Percentiles rank a stretch among this genome's conserved stretches.
These are phyloP conservation scores for Aspergillus sp. DNA, from an alignment of 2,329 filamentous ascomycete genomes.

Conservation along the genomic window DNA sequence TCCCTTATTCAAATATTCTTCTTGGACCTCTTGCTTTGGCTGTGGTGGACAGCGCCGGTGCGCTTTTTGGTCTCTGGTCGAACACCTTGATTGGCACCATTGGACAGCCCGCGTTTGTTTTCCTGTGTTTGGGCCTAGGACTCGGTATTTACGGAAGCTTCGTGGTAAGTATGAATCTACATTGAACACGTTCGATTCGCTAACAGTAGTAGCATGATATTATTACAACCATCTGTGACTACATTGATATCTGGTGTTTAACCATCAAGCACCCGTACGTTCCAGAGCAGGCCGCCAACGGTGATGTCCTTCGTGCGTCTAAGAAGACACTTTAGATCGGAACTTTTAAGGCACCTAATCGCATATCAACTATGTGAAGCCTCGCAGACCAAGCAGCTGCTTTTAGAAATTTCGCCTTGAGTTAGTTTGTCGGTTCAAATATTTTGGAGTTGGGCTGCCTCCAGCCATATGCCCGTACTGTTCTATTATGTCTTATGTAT, in stretches of 20 bases:
- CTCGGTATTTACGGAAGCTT: conserved; percentile 96
- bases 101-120: conserved; percentile 92
- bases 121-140: conserved; percentile 78
- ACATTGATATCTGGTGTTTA: conserved; percentile 96
- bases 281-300: conserved; percentile 34
- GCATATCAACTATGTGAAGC: conserved; percentile 18
- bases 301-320: conserved; percentile 17
- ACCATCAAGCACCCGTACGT: conserved; percentile 83
- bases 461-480: not conserved
- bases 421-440: not conserved
- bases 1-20: conserved; percentile 89
- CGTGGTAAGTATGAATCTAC: conserved; percentile 55
- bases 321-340: conserved; percentile 29
- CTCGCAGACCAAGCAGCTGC: not conserved
- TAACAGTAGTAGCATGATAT: conserved; percentile 66
- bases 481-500: conserved; percentile 8
- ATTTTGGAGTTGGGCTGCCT: not conserved
- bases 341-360: not conserved
- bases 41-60: conserved; percentile 77
- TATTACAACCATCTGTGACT: conserved; percentile 96
- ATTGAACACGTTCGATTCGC: not conserved
- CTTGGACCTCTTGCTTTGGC: conserved; percentile 74
- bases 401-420: not conserved
- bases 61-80: conserved; percentile 66
- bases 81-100: conserved; percentile 70